A percentile compares a stretch with the other conserved stretches of the same genome.
phyloP scores from a whole-genome alignment of 2,329 filamentous ascomycete species.

The Coniochaeta pulveracea region DNA sequence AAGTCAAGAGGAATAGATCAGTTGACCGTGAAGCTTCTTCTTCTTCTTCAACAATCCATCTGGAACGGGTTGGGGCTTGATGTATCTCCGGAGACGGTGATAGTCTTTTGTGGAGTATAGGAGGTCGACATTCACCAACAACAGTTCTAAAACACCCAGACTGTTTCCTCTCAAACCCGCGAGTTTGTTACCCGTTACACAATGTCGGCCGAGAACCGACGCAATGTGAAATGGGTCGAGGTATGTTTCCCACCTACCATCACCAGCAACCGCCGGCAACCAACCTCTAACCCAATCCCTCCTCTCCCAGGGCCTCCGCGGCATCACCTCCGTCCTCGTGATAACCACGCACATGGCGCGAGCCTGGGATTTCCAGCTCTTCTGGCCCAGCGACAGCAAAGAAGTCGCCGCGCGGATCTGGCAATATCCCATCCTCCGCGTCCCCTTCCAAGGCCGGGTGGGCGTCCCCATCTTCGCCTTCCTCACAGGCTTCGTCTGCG shows the following conservation, averaged over 20 bases:
- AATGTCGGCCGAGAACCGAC: conserved; percentile 9
- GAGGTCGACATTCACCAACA: no score
- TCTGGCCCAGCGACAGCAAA: conserved; percentile 31
- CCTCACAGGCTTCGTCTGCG: conserved; percentile 43
- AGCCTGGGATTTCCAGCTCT: conserved; percentile 38
- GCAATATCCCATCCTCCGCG: conserved; percentile 39
- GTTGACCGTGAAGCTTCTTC: no score
- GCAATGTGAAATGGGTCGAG: conserved; percentile 21
- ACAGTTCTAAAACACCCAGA: no score
- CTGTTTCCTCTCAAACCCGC: no score
- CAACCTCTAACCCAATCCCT: conserved; percentile 5
- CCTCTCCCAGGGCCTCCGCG: conserved; percentile 31
- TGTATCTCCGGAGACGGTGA: no score
- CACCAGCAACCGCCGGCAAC: no score
- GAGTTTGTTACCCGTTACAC: no score
- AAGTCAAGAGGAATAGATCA: no score
- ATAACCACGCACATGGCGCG: conserved; percentile 39
- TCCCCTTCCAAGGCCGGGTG: conserved; percentile 41
- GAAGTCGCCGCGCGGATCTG: conserved; percentile 29
- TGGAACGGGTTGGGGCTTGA: no score
- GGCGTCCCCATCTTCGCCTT: conserved; percentile 45
- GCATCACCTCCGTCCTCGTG: conserved; percentile 40
- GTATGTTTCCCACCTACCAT: conserved; percentile 8
- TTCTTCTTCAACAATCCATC: no score
- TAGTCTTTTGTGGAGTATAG: no score